These are phyloP conservation scores for Diaporthe sp. DNA, from an alignment of 2,329 filamentous ascomycete genomes.

Conservation along the genomic window DNA sequence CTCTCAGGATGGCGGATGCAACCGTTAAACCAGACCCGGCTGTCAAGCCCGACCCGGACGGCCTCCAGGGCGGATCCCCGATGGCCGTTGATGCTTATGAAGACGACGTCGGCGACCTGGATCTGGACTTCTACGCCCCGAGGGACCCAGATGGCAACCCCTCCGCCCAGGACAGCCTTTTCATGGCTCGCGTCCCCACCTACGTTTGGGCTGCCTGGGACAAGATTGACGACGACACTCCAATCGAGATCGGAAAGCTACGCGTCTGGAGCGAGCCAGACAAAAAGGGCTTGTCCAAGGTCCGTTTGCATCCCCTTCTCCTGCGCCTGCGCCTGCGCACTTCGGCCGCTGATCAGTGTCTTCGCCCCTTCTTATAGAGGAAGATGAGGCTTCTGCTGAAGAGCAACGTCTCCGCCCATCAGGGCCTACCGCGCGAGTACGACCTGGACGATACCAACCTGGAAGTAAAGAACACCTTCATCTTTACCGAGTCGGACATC, in stretches of 20 bases:
- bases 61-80: slow-evolving; percentile 48
- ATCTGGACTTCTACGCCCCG: slow-evolving; percentile 66
- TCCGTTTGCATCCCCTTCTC: neutral
- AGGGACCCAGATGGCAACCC: slow-evolving; percentile 41
- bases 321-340: neutral
- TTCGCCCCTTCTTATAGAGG: slow-evolving; percentile 42
- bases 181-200: slow-evolving; percentile 81
- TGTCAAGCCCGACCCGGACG: slow-evolving; percentile 58
- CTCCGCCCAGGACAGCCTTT: slow-evolving; percentile 60
- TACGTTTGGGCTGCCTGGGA: slow-evolving; percentile 85
- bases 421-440: slow-evolving; percentile 88
- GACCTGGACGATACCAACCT: slow-evolving; percentile 76
- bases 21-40: slow-evolving; percentile 57
- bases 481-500: slow-evolving; percentile 94
- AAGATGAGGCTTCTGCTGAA: slow-evolving; percentile 75
- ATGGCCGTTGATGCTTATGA: slow-evolving; percentile 69
- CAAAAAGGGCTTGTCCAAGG: slow-evolving; percentile 43
- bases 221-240: slow-evolving; percentile 80
- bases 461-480: slow-evolving; percentile 83
- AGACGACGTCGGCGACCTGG: slow-evolving; percentile 69
- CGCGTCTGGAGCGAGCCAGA: slow-evolving; percentile 66
- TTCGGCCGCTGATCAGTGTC: neutral
- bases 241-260: slow-evolving; percentile 84
- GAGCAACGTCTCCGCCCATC: slow-evolving; percentile 72
- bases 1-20: slow-evolving; percentile 35